Evolutionary conservation across 495 filamentous ascomycete species (phyloP), one percentile per base, ranked within the genome.

Genomic region (Glutinoglossum americanum): DNA sequence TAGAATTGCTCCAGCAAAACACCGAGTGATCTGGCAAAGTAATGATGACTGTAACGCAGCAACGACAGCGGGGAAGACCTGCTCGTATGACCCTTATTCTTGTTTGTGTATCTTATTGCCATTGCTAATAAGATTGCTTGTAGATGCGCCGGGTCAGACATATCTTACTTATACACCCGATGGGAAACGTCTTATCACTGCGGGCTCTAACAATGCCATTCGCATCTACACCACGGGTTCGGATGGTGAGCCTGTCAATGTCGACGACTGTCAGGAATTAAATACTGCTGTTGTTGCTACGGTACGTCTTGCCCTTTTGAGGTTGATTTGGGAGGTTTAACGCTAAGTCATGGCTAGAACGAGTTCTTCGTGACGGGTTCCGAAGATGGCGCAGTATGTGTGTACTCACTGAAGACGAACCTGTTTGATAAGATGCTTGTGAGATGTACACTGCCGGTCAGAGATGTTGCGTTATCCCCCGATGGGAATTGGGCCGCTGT

Each of bases 331-430:
- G 7, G 54, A 23, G 51, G 3, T 25, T 39, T 47, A 30, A 41
- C 7, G 30, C 49, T 41, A 27, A 41, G 30, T 56, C 13, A 21
- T 58, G 13, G 58, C n/a, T 58, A 84, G 76, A 81, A 94, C 68
- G 80, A 84, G 60, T 84, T 82, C 65, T 94, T 96, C 70, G 76
- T 95, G 37, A 75, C 84, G 59, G 89, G 89, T 32, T 83, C 85
- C 21, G 92, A 98, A 68, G 89, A 97, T 73, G 93, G 92, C 60
- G 89, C 84, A 30, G 87, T 98, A 61, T 89, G 80, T 70, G 77
- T 85, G 61, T 97, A 92, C 71, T 83, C 84, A 17, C 74, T 93
- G 56, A 70, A 77, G 49, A 77, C 77, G n/a, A 88, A 87, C 58
- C 67, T 76, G 54, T 83, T 90, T 68, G 82, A 89, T 41, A 79